Base-by-base conservation (phyloP, 345 rosid species). In the Eucalyptus virginea region DNA sequence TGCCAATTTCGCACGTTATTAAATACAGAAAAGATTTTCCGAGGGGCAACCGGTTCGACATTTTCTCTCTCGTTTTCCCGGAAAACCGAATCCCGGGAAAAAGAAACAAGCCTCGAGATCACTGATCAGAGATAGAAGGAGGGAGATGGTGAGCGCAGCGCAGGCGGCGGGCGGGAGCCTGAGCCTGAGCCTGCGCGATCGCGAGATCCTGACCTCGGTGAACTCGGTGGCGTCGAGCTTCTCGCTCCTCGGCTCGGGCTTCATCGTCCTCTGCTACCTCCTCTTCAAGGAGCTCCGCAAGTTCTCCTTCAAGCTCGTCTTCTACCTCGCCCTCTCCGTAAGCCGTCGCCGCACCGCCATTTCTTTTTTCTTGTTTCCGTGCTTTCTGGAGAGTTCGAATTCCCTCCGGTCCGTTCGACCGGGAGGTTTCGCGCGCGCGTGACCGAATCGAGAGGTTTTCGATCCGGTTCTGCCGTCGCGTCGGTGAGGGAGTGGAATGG, bases 291-390 rank as follows among this genome's bases (percentile, higher is more conserved):
- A 98, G 89, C 99, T 98, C 56, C 97, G 98, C 93, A 98, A 98
- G 90, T 95, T 96, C 95, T 98, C 99, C 90, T 97, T 98, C 95
- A 98, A 98, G 95, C 99, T 98, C 92, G 96, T 98, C 92, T 96
- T 96, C 95, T 97, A 94, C 94, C 99, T 98, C 48, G 98, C 99
- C 72, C 96, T 97, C 91, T 95, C 98, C 9, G 99, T 96, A 95
- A 86, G 90, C 48, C 47, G 89, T 88, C 88, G 8, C 81, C n/a
- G n/a, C 26, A 3, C 58, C 52, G 26, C 18, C 47, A 56, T 83
- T 2, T 23, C n/a, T 13, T 49, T 45, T 48, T 24, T 28, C 42
- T 19, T 86, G 34, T 51, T 23, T 50, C 19, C 13, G 45, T 72
- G 85, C 47, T 77, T 40, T 21, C 15, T 40, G 15, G 26, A 23